phyloP scores from a whole-genome alignment of 345 rosid genomes.

The Corchorus olitorius region DNA sequence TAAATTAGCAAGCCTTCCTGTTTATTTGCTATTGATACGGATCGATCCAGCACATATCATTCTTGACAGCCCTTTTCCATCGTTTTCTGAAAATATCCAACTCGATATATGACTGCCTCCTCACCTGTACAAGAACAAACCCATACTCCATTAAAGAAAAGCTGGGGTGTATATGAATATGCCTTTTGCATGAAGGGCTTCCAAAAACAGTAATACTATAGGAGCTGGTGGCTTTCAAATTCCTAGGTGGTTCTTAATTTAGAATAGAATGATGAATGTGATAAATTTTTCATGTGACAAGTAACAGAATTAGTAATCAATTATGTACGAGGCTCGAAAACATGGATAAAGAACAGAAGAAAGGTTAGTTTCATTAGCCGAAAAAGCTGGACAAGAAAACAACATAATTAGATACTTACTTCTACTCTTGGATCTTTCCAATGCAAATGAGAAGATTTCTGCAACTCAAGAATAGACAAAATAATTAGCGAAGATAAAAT shows the following conservation, averaged over 20 bases:
- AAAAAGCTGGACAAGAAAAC: slow-evolving; percentile 6
- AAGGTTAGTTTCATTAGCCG: not conserved
- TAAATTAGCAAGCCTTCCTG: not conserved
- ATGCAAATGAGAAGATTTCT: slow-evolving; percentile 31
- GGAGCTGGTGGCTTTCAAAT: not conserved
- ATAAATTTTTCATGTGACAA: not conserved
- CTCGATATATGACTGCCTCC: slow-evolving; percentile 62
- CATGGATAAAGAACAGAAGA: not conserved
- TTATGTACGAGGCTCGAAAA: not conserved
- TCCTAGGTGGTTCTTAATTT: not conserved
- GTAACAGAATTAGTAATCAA: not conserved
- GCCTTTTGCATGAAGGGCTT: not conserved
- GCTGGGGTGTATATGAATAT: not conserved
- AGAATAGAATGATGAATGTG: not conserved
- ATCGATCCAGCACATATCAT: slow-evolving; percentile 63
- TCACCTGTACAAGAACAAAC: slow-evolving; percentile 42
- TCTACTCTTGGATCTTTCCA: slow-evolving; percentile 48
- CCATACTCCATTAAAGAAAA: not conserved
- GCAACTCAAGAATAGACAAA: slow-evolving; percentile 12
- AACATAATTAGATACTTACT: slow-evolving; percentile 32
- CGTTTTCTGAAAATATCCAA: slow-evolving; percentile 44
- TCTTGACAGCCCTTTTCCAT: slow-evolving; percentile 48
- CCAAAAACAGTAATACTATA: not conserved
- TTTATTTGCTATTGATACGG: slow-evolving; percentile 34
- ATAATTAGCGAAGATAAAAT: not conserved